These are phyloP conservation scores for Scleroderma bovista DNA, from an alignment of 768 basidiomycete species.

Conservation along the genomic window DNA sequence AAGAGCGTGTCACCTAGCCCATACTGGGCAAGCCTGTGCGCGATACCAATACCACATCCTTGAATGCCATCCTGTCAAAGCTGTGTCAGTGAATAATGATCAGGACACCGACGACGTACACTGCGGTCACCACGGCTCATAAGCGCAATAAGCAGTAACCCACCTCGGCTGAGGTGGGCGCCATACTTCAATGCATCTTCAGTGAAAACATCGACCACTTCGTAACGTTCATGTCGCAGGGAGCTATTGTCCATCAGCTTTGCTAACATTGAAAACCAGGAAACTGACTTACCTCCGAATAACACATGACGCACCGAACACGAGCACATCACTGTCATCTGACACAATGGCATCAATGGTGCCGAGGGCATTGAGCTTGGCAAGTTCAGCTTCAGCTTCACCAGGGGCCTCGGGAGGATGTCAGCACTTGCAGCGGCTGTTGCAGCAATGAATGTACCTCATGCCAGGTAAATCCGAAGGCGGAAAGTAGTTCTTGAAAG, in stretches of 20 bases:
- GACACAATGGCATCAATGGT: not conserved
- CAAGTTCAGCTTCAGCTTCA: constrained; percentile 1
- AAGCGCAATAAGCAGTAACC: not conserved
- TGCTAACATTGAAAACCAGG: not conserved
- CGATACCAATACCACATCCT: too few relatives aligned
- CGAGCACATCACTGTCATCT: constrained; percentile 1
- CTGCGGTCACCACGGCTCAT: constrained; percentile 2
- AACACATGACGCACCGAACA: constrained; percentile 1
- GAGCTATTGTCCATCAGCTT: not conserved
- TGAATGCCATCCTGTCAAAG: too few relatives aligned
- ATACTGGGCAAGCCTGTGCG: too few relatives aligned
- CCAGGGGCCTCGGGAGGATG: constrained; percentile 1
- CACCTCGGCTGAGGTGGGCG: not conserved
- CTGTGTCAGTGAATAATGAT: too few relatives aligned
- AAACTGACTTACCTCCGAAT: not conserved
- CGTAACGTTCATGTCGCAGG: not conserved
- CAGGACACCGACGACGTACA: not conserved
- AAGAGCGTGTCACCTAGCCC: too few relatives aligned
- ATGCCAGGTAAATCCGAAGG: constrained; percentile 28
- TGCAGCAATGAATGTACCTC: constrained; percentile 8
- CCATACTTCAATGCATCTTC: not conserved
- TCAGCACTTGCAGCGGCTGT: not conserved
- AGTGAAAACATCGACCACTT: too few relatives aligned
- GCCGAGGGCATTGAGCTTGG: not conserved
- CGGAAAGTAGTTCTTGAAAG: too few relatives aligned